phyloP scores from a whole-genome alignment of 1,139 yeast genomes.

The Blastobotrys niveus region DNA sequence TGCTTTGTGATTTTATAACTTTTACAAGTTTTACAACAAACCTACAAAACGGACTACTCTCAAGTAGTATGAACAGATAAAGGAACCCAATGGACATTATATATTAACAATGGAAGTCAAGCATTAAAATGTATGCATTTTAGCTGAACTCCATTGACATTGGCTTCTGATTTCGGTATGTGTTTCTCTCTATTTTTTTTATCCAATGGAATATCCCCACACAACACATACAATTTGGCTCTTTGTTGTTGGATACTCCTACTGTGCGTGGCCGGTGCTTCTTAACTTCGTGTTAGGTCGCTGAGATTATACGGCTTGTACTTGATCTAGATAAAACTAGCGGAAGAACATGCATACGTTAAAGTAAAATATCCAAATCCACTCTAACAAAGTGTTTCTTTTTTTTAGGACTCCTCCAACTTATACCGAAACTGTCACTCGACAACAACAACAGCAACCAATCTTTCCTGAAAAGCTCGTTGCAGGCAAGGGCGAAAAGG shows the following conservation, averaged over 20 bases:
- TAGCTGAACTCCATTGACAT: conserved; percentile 1
- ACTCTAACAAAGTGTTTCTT: conserved; percentile 9
- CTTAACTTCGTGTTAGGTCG: conserved; percentile 13
- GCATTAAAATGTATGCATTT: conserved; percentile 4
- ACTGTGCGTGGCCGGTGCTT: conserved; percentile 30
- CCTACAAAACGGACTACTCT: too few species aligned
- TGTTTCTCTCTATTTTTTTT: not conserved
- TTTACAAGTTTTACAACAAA: too few species aligned
- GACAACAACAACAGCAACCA: too few species aligned
- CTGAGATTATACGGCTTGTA: conserved; percentile 35
- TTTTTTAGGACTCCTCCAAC: conserved; percentile 16
- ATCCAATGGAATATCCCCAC: too few species aligned
- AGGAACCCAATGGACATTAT: too few species aligned
- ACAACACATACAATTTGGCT: too few species aligned
- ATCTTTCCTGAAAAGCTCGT: not conserved
- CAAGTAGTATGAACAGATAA: too few species aligned
- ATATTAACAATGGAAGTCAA: too few species aligned
- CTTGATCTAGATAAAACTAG: conserved; percentile 34
- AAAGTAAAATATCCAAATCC: too few species aligned
- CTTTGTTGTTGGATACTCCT: too few species aligned
- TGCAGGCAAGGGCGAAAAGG: conserved; percentile 4
- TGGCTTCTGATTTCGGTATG: conserved; percentile 11
- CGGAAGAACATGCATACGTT: conserved; percentile 34
- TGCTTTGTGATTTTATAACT: too few species aligned
- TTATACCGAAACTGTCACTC: conserved; percentile 5